Evolutionary conservation across 768 basidiomycete genomes (phyloP).

Genomic region (Pisolithus sp.): DNA sequence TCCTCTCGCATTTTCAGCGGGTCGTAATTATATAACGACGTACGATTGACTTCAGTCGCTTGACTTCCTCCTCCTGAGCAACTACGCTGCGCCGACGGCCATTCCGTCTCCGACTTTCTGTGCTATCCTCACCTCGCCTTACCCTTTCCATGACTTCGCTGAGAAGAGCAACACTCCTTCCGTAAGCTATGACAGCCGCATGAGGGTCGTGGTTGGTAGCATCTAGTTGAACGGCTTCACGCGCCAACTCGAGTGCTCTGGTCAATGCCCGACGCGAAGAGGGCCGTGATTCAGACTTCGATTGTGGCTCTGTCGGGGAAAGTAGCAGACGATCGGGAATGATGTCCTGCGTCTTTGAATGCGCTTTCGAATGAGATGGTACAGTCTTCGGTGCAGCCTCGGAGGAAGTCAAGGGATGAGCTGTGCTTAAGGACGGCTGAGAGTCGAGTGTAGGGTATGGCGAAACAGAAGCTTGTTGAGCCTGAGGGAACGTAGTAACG

Average conservation of each 20-base stretch:
- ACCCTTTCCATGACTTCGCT: constrained; percentile 93
- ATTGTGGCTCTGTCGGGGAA: constrained; percentile 38
- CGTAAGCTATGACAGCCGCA: constrained; percentile 85
- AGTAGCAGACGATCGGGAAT: constrained; percentile 39
- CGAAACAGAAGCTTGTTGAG: constrained; percentile 29
- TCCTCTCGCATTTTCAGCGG: constrained; percentile 6
- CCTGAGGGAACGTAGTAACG: constrained; percentile 57
- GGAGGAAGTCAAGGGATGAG: constrained; percentile 40
- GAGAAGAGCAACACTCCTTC: constrained; percentile 76
- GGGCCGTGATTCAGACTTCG: constrained; percentile 41
- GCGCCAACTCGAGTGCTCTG: constrained; percentile 77
- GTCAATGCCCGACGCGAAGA: constrained; percentile 86
- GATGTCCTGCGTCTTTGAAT: constrained; percentile 32
- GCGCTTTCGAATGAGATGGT: constrained; percentile 17
- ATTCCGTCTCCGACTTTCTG: constrained; percentile 54
- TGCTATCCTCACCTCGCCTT: constrained; percentile 75
- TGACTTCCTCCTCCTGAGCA: constrained; percentile 89
- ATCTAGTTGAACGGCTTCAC: constrained; percentile 85
- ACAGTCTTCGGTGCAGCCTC: constrained; percentile 51
- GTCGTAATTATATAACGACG: constrained; percentile 29
- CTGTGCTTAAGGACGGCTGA: constrained; percentile 15
- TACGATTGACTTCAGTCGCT: constrained; percentile 81
- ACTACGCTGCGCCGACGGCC: constrained; percentile 71
- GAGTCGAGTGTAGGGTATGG: constrained; percentile 24
- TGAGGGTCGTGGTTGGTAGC: constrained; percentile 83